Conservation (phyloP, 2,329 filamentous ascomycete genomes). For the Penicillium freii region DNA sequence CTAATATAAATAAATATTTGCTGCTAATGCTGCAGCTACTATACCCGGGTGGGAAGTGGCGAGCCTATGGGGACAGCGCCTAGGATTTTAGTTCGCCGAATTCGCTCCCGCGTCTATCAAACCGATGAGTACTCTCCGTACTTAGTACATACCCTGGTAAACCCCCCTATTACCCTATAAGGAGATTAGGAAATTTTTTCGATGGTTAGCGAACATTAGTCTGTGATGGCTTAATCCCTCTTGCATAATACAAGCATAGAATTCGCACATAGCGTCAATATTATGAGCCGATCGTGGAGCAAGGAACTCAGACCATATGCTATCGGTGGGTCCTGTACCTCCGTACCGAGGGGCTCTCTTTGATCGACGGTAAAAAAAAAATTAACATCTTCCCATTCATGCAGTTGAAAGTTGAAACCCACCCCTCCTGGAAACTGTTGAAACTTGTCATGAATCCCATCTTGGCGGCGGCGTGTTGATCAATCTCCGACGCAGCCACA, state of each 20-base stretch:
- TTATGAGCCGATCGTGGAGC: slow-evolving; percentile 10
- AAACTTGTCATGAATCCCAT: slow-evolving; percentile 7
- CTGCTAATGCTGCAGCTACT: slow-evolving; percentile 10
- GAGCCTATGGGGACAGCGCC: slow-evolving; percentile 9
- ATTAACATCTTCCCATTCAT: slow-evolving; percentile 10
- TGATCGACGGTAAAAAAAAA: slow-evolving; percentile 12
- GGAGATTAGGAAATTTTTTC: neutral
- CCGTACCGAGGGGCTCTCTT: slow-evolving; percentile 9
- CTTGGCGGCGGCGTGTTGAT: slow-evolving; percentile 13
- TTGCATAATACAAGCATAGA: slow-evolving; percentile 1
- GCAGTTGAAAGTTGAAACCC: slow-evolving; percentile 5
- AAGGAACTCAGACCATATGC: slow-evolving; percentile 14
- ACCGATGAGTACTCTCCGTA: neutral
- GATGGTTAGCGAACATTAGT: neutral
- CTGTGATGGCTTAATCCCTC: neutral
- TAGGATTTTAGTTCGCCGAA: slow-evolving; percentile 9
- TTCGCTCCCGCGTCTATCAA: slow-evolving; percentile 12
- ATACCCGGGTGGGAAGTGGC: slow-evolving; percentile 11
- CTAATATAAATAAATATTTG: slow-evolving; percentile 6
- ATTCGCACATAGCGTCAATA: slow-evolving; percentile 1
- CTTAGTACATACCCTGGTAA: neutral
- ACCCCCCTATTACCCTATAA: neutral
- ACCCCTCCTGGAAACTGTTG: neutral
- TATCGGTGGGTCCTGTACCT: slow-evolving; percentile 9
- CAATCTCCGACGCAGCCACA: slow-evolving; percentile 19